phyloP scores from a whole-genome alignment of 345 rosid genomes.

The Nephelium lappaceum region DNA sequence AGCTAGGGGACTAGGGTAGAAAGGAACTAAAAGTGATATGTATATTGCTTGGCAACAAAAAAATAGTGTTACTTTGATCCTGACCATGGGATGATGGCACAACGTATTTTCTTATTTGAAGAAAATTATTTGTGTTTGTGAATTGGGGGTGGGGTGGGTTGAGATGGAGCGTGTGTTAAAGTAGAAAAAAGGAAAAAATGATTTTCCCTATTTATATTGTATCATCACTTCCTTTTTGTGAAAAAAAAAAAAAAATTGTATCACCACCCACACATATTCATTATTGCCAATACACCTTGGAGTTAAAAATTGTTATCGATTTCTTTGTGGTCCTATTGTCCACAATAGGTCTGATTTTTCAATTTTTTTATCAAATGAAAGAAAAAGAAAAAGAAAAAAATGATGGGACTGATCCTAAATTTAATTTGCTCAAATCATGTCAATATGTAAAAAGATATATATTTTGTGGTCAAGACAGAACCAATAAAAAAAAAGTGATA shows the following conservation, averaged over 20 bases:
- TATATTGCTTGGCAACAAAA: not conserved
- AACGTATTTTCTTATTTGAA: not conserved
- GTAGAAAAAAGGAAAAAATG: not conserved
- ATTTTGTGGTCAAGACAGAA: too few relatives aligned
- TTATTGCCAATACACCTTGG: not conserved
- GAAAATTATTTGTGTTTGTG: conserved; percentile 2
- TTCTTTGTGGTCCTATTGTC: not conserved
- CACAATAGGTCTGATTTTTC: too few relatives aligned
- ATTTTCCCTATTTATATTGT: not conserved
- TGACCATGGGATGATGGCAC: not conserved
- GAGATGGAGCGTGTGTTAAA: conserved; percentile 5
- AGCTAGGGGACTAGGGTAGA: not conserved
- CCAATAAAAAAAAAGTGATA: too few relatives aligned
- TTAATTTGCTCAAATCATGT: too few relatives aligned
- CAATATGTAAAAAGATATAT: too few relatives aligned
- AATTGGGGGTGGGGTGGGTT: not conserved
- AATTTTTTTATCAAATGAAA: too few relatives aligned
- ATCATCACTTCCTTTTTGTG: not conserved
- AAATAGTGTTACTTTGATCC: not conserved
- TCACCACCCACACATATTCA: not conserved
- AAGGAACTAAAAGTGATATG: not conserved
- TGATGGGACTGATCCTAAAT: too few relatives aligned
- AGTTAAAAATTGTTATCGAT: not conserved
- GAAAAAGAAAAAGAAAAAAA: too few relatives aligned
- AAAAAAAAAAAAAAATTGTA: too few relatives aligned